These are phyloP conservation scores for Epicoccum nigrum DNA, from an alignment of 2,329 filamentous ascomycete genomes.

Conservation along the genomic window DNA sequence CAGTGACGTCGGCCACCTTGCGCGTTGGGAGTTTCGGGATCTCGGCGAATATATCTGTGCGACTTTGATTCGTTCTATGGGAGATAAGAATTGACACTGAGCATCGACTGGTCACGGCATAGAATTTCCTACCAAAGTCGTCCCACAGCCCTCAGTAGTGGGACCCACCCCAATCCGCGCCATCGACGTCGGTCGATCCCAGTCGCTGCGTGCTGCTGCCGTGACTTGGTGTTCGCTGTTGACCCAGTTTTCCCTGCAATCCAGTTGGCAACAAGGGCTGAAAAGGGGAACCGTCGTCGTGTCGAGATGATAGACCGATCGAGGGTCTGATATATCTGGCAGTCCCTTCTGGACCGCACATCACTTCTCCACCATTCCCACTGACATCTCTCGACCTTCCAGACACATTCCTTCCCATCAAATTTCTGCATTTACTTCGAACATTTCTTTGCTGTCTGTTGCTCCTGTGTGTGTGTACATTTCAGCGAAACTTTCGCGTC, in stretches of 20 bases:
- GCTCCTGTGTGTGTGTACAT: background rate
- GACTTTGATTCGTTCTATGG: constrained; percentile 12
- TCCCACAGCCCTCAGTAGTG: constrained; percentile 15
- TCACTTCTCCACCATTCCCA: constrained; percentile 13
- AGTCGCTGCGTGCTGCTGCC: constrained; percentile 4
- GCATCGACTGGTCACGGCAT: constrained; percentile 9
- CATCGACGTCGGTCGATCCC: constrained; percentile 17
- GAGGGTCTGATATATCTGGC: constrained; percentile 7
- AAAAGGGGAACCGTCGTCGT: constrained; percentile 4
- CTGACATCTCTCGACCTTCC: background rate
- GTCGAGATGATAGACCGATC: constrained; percentile 14
- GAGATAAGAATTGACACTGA: constrained; percentile 7
- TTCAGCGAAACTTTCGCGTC: background rate
- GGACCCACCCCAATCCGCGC: constrained; percentile 12
- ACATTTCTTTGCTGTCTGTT: background rate
- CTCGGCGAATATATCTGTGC: constrained; percentile 10
- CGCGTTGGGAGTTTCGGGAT: constrained; percentile 3
- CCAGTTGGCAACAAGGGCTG: constrained; percentile 11
- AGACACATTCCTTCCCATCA: background rate
- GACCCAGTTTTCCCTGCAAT: constrained; percentile 23
- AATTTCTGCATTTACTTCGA: background rate
- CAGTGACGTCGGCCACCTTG: constrained; percentile 1
- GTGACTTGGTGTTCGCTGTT: constrained; percentile 17
- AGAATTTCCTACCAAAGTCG: constrained; percentile 12
- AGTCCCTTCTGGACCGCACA: constrained; percentile 13